Evolutionary conservation across 176 grass and related monocot species (phyloP), one percentile per base, ranked within the genome.

Genomic region (Ampelocalamus luodianensis): DNA sequence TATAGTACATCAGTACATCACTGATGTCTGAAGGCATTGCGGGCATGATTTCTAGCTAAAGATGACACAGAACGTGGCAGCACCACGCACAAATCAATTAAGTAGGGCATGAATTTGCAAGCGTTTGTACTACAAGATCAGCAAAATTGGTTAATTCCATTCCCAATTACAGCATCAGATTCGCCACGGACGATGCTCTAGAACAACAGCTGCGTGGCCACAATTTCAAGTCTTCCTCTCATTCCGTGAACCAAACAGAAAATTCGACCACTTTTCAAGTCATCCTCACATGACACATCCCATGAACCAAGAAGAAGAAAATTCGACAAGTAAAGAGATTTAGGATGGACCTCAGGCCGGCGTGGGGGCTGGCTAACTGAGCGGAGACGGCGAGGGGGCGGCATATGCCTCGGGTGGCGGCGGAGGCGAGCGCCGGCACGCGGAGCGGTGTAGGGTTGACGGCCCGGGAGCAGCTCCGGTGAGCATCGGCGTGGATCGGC

Each of bases 301-400:
- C 12, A 55, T 32, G 40, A 51, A 62, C 16, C 11, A 4, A 22
- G 3, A 32, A 68, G 5, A 65, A 45, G 4, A 20, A 71, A 72
- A 18, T 39, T 22, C 5, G 12, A 16, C 8, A 37, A 86, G 29
- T 10, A n/a, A 1, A 10, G 4, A 7, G 38, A n/a, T 0, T 37
- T 5, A 1, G 22, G 17, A 37, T 22, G 27, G 14, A 90, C 88
- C 88, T 90, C 84, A 78, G 13, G 17, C 45, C 22, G 66, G 39
- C 73, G 1, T 27, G 34, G 65, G 51, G 22, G 39, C 46, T 73
- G 59, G 16, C 5, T 5, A 79, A 56, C 51, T 79, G 79, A 20
- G 67, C 84, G 38, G 84, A 83, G 58, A 87, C 79, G 8, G 66
- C 79, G 58, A 86, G 74, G 73, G 84, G 73, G 3, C 84, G 73